Conservation (phyloP, 371 early-diverging fungal genomes). For the Mortierella sp. region DNA sequence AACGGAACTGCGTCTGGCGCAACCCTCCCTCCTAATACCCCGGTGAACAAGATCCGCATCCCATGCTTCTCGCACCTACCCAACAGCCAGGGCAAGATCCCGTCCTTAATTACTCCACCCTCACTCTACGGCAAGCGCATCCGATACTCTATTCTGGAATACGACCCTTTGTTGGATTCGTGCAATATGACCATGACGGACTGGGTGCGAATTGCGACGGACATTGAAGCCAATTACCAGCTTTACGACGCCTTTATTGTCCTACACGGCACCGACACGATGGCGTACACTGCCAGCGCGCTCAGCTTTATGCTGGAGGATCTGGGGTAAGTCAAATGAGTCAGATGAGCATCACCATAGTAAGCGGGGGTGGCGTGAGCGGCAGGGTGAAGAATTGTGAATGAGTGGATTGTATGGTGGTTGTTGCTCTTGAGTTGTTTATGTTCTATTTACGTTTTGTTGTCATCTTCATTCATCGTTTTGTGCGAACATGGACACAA, state of each 20-base stretch:
- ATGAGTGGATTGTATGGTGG: neutral
- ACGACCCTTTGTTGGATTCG: conserved; percentile 94
- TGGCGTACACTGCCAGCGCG: conserved; percentile 96
- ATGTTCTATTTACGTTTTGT: neutral
- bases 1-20: conserved; percentile 43
- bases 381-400: neutral
- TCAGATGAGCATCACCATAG: conserved; percentile 9
- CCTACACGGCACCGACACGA: conserved; percentile 95
- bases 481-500: neutral
- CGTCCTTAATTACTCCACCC: conserved; percentile 91
- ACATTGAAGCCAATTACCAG: conserved; percentile 95
- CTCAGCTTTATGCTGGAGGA: conserved; percentile 97
- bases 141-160: conserved; percentile 92
- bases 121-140: conserved; percentile 95
- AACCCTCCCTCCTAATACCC: conserved; percentile 45
- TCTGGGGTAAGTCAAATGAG: conserved; percentile 73
- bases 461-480: neutral
- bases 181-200: conserved; percentile 96
- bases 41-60: conserved; percentile 50
- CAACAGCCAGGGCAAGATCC: conserved; percentile 59
- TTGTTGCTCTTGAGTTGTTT: neutral
- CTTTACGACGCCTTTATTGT: conserved; percentile 95
- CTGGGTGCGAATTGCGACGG: conserved; percentile 96
- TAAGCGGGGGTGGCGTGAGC: conserved; percentile 10
- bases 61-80: conserved; percentile 53